phyloP scores from a whole-genome alignment of 805 yeast genomes.

The Candida takata region DNA sequence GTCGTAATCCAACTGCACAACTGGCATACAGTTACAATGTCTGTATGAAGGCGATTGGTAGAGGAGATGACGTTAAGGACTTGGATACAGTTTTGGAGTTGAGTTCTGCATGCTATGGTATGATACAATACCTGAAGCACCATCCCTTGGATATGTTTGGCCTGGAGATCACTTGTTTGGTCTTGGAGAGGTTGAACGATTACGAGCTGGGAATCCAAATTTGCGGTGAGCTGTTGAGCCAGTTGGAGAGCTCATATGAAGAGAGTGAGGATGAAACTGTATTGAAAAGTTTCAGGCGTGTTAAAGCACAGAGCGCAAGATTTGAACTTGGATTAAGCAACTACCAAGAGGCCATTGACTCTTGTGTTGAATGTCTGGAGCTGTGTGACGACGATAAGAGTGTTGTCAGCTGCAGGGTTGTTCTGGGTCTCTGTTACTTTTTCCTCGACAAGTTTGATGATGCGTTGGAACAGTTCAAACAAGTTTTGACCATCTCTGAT shows the following conservation, averaged over 20 bases:
- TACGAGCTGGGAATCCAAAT: slow-evolving; percentile 46
- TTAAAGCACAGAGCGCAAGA: slow-evolving; percentile 69
- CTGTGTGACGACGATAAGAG: slow-evolving; percentile 31
- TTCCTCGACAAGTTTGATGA: slow-evolving; percentile 55
- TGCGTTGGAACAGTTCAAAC: slow-evolving; percentile 61
- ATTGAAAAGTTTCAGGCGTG: slow-evolving; percentile 44
- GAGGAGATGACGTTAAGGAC: slow-evolving; percentile 43
- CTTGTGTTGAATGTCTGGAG: slow-evolving; percentile 49
- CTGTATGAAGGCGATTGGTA: slow-evolving; percentile 38
- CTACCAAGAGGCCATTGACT: slow-evolving; percentile 52
- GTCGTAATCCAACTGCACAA: slow-evolving; percentile 62
- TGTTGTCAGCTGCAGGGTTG: slow-evolving; percentile 53
- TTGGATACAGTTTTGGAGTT: slow-evolving; percentile 56
- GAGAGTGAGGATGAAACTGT: slow-evolving; percentile 40
- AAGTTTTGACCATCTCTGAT: slow-evolving; percentile 49
- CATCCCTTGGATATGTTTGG: slow-evolving; percentile 54
- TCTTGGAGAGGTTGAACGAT: slow-evolving; percentile 65
- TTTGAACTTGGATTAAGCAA: slow-evolving; percentile 53
- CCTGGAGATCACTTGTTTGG: slow-evolving; percentile 43
- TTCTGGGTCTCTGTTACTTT: slow-evolving; percentile 66
- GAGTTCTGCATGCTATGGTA: slow-evolving; percentile 59
- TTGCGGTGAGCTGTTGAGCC: slow-evolving; percentile 37
- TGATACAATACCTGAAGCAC: slow-evolving; percentile 55
- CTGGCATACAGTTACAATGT: slow-evolving; percentile 62
- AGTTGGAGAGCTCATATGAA: slow-evolving; percentile 54